Percentiles rank a stretch among this genome's conserved stretches.
Evolutionary conservation across 2,329 filamentous ascomycete species (phyloP).

Genomic region (Beauveria pseudobassiana): DNA sequence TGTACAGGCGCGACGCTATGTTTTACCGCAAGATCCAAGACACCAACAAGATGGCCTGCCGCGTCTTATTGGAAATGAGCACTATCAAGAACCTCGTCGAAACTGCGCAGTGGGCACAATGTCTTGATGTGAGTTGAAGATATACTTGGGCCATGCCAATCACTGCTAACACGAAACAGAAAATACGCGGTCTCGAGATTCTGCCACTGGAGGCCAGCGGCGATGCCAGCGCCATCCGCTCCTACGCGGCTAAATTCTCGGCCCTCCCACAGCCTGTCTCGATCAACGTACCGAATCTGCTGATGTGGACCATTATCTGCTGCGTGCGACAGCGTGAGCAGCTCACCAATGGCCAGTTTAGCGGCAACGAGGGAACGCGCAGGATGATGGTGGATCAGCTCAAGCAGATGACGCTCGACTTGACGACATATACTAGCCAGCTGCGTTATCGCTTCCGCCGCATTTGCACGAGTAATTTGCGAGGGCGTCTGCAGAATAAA

Average conservation of each 20-base stretch:
- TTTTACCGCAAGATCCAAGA: conserved; percentile 51
- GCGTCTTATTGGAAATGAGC: conserved; percentile 53
- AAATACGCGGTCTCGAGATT: conserved; percentile 67
- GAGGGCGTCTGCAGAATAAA: conserved; percentile 63
- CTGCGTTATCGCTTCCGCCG: conserved; percentile 81
- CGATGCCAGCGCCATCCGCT: conserved; percentile 71
- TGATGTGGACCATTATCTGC: conserved; percentile 89
- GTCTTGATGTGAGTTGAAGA: conserved; percentile 45
- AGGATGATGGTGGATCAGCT: conserved; percentile 61
- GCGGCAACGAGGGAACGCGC: conserved; percentile 59
- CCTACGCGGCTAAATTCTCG: conserved; percentile 73
- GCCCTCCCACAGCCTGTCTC: conserved; percentile 72
- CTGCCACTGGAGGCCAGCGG: conserved; percentile 70
- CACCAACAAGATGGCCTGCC: conserved; percentile 49
- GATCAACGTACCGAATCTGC: conserved; percentile 79
- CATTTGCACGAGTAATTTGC: conserved; percentile 84
- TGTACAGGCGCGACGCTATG: conserved; percentile 55
- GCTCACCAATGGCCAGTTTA: conserved; percentile 64
- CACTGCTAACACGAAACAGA: conserved; percentile 36
- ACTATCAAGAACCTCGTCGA: conserved; percentile 51
- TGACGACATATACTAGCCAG: conserved; percentile 91
- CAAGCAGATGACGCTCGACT: conserved; percentile 74
- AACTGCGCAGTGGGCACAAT: conserved; percentile 47
- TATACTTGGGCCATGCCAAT: conserved; percentile 9
- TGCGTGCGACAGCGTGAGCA: conserved; percentile 72